These are phyloP conservation scores for Candida lessepsii DNA, from an alignment of 805 yeast genomes.

Conservation along the genomic window DNA sequence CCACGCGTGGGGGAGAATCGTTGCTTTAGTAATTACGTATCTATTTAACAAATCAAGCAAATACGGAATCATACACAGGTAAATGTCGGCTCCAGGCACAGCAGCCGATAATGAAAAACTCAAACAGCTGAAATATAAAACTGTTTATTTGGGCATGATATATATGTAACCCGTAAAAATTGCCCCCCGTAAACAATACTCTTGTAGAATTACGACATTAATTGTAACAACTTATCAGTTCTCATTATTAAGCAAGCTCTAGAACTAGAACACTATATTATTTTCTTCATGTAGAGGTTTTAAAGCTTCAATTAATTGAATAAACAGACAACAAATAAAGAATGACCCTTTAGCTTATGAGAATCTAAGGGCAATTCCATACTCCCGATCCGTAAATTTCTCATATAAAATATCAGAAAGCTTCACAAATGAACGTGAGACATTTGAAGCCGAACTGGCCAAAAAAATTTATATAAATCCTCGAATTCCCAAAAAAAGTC, in stretches of 20 bases:
- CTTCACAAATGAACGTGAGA: neutral
- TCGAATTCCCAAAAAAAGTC: conserved; percentile 8
- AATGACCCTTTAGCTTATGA: no score
- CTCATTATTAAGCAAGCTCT: conserved; percentile 2
- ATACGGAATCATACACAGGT: no score
- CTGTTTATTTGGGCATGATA: no score
- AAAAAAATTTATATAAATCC: conserved; percentile 6
- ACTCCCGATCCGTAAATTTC: neutral
- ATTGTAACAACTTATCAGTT: conserved; percentile 2
- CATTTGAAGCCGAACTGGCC: conserved; percentile 6
- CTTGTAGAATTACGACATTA: neutral
- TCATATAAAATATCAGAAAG: neutral
- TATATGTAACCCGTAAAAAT: neutral
- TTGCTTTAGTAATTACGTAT: no score
- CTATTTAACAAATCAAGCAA: no score
- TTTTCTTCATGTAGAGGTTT: no score
- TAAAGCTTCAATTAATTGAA: no score
- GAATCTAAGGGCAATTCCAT: neutral
- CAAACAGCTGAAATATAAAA: no score
- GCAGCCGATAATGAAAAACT: no score
- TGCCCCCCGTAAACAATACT: neutral
- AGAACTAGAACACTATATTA: no score
- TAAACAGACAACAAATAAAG: no score
- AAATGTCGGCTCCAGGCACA: no score
- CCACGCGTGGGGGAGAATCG: conserved; percentile 2